phyloP scores from a whole-genome alignment of 1,284 basidiomycete genomes.

The Sporisorium reilianum region DNA sequence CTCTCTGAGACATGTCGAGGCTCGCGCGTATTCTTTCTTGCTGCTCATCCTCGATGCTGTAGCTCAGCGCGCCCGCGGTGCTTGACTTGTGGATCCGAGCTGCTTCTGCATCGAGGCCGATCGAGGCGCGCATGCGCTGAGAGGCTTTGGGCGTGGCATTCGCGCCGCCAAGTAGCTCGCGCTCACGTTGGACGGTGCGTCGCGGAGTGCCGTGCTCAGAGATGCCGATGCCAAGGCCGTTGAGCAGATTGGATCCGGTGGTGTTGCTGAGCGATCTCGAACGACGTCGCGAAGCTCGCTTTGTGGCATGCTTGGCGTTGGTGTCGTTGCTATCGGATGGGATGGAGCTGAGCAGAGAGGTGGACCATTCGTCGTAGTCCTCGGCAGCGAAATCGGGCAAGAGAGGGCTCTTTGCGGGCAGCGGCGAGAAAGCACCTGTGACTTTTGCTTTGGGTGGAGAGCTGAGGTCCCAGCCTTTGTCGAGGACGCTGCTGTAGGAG shows the following conservation, averaged over 20 bases:
- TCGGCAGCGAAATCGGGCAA: conserved; percentile 50
- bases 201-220: conserved; percentile 29
- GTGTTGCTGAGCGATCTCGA: conserved; percentile 24
- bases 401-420: conserved; percentile 47
- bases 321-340: conserved; percentile 9
- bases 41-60: conserved; percentile 14
- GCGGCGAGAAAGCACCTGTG: conserved; percentile 2
- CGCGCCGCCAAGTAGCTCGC: conserved; percentile 14
- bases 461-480: conserved; percentile 48
- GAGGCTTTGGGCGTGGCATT: conserved; percentile 42
- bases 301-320: neutral
- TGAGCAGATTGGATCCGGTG: conserved; percentile 16
- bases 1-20: conserved; percentile 12
- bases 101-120: conserved; percentile 20
- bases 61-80: neutral
- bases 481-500: conserved; percentile 56
- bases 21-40: conserved; percentile 33
- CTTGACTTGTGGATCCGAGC: neutral
- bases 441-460: conserved; percentile 17
- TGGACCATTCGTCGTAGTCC: conserved; percentile 51
- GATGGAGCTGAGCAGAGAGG: conserved; percentile 43
- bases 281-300: conserved; percentile 20
- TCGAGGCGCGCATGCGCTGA: conserved; percentile 22
- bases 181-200: conserved; percentile 13
- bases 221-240: conserved; percentile 39